These are phyloP conservation scores for Marasmius tenuissimus DNA, from an alignment of 1,284 basidiomycete genomes.

Conservation along the genomic window DNA sequence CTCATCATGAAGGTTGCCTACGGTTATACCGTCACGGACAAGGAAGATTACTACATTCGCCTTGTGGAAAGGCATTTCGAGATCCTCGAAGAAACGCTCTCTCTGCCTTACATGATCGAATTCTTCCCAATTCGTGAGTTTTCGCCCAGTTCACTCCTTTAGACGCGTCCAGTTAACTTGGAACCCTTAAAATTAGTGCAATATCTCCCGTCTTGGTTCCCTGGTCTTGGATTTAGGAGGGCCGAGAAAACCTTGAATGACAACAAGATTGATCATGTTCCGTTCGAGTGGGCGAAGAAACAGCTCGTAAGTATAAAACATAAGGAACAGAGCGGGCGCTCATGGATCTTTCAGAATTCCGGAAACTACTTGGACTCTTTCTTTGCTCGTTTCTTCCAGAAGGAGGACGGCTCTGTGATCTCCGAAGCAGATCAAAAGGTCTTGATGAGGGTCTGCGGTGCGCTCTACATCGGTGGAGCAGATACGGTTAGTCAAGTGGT, in stretches of 20 bases:
- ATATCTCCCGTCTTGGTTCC: conserved; percentile 22
- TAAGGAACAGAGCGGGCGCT: no score
- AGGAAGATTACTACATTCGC: neutral
- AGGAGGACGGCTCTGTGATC: neutral
- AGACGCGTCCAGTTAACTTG: neutral
- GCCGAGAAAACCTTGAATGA: conserved; percentile 5
- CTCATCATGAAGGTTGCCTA: conserved; percentile 2
- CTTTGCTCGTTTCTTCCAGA: neutral
- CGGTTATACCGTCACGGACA: neutral
- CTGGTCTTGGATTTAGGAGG: conserved; percentile 17
- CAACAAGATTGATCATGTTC: conserved; percentile 9
- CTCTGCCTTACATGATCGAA: neutral
- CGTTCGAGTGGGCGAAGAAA: conserved; percentile 15
- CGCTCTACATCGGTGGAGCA: neutral
- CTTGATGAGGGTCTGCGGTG: neutral
- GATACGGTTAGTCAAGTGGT: neutral
- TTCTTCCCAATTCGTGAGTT: conserved; percentile 10
- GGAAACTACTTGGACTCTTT: neutral
- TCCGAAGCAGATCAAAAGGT: neutral
- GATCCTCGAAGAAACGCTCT: neutral
- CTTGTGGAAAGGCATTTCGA: neutral
- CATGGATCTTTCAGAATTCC: neutral
- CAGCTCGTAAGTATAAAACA: conserved; percentile 8
- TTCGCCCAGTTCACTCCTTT: conserved; percentile 15
- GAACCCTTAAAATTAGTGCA: conserved; percentile 7